Base-by-base conservation (phyloP, 73 alveolate genomes). In the Symbiodinium pilosum region DNA sequence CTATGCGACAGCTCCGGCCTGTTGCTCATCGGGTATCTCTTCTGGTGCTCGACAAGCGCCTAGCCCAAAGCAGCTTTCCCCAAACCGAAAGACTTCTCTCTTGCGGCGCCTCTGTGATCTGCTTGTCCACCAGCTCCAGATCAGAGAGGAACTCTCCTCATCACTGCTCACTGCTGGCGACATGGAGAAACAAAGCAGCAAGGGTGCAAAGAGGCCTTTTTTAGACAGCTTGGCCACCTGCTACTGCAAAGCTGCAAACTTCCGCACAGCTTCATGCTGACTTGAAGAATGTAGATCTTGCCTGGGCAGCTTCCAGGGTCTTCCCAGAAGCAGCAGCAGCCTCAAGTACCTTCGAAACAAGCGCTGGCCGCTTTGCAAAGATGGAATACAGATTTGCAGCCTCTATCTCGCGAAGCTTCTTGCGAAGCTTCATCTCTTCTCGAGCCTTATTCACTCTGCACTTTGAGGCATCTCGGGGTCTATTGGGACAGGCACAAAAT, bases 161-260 rank as follows among this genome's bases (percentile, higher is more conserved):
- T 56, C 11, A 64, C n/a, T n/a, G n/a, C n/a, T n/a, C n/a, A n/a
- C n/a, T n/a, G n/a, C n/a, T n/a, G n/a, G n/a, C n/a, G n/a, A n/a
- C n/a, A n/a, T n/a, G n/a, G n/a, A n/a, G n/a, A n/a, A n/a, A n/a
- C n/a, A n/a, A n/a, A n/a, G n/a, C n/a, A n/a, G n/a, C n/a, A n/a
- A n/a, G n/a, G n/a, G n/a, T n/a, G n/a, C n/a, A n/a, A n/a, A n/a
- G n/a, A 8, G 39, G 77, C 81, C 81, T 64, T 64, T 64, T 38
- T 64, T 64, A 38, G 81, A 64, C 81, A 64, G 38, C 81, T 64
- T 64, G 81, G 81, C 81, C 81, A 64, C 81, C 81, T 64, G 77
- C 38, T 32, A 16, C 21, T 47, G 59, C 6, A 14, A 47, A 47
- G 59, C n/a, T n/a, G n/a, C n/a, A n/a, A n/a, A n/a, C n/a, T n/a